These are phyloP conservation scores for Lantana camara DNA, from an alignment of 257 asterid genomes.

Conservation along the genomic window DNA sequence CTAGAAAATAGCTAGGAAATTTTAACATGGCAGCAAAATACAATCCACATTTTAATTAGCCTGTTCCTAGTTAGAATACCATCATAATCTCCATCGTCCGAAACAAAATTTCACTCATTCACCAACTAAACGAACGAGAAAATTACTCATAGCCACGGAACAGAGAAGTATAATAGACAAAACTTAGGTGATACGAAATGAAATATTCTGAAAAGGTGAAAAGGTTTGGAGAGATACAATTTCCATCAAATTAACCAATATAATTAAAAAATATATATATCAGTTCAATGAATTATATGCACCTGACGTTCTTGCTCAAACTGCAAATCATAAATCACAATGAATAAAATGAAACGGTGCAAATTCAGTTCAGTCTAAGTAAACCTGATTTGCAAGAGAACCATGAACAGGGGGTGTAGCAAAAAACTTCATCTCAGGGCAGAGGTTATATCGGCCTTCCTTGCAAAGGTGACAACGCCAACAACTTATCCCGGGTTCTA, in stretches of 20 bases:
- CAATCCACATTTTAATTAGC: too few species aligned
- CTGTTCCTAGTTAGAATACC: too few species aligned
- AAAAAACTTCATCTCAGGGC: constrained; percentile 92
- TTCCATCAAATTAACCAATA: constrained; percentile 8
- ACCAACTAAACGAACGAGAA: neutral
- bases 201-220: neutral
- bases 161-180: neutral
- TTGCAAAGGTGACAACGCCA: constrained; percentile 75
- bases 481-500: constrained; percentile 90
- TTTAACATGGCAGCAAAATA: too few species aligned
- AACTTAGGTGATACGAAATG: neutral
- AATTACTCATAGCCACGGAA: neutral
- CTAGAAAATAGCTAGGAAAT: too few species aligned
- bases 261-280: neutral
- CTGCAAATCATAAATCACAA: neutral
- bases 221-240: neutral
- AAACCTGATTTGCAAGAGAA: constrained; percentile 91
- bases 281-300: neutral
- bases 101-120: too few species aligned
- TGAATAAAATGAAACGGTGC: neutral
- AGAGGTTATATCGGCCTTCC: constrained; percentile 84
- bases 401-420: constrained; percentile 95
- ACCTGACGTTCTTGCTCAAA: neutral
- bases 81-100: too few species aligned
- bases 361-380: neutral